Conservation (phyloP, 306 rosid genomes). For the Rosa multiflora region DNA sequence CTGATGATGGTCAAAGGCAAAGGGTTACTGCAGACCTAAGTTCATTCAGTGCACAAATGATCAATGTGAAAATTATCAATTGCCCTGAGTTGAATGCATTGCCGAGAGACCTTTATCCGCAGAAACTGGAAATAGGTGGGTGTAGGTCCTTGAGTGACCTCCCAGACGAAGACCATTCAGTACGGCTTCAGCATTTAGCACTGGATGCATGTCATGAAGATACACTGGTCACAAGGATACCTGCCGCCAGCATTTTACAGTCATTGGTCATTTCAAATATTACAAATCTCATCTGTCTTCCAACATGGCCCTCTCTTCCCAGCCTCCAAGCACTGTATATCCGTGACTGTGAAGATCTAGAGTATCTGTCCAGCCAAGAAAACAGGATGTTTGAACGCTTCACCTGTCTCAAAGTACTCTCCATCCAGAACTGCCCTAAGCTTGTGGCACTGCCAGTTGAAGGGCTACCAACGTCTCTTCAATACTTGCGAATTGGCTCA, state of each 20-base stretch:
- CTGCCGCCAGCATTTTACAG: not conserved
- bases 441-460: constrained; percentile 15
- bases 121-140: constrained; percentile 12
- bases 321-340: not conserved
- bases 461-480: constrained; percentile 20
- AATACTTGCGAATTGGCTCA: constrained; percentile 1
- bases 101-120: constrained; percentile 1
- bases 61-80: not conserved
- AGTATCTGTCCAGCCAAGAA: constrained; percentile 4
- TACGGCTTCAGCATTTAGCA: not conserved
- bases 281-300: constrained; percentile 8
- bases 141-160: constrained; percentile 2
- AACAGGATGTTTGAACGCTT: not conserved
- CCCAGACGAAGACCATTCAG: not conserved
- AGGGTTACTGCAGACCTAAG: not conserved
- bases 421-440: constrained; percentile 22
- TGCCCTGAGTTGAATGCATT: constrained; percentile 19
- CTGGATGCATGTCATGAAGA: constrained; percentile 1
- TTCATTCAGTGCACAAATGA: too few species aligned
- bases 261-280: constrained; percentile 17
- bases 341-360: not conserved
- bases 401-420: constrained; percentile 10
- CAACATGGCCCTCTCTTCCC: constrained; percentile 14
- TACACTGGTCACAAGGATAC: not conserved
- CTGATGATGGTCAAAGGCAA: too few species aligned